Evolutionary conservation across 2,329 filamentous ascomycete genomes (phyloP), one percentile per base, ranked within the genome.

Genomic region (Emmonsia crescens): DNA sequence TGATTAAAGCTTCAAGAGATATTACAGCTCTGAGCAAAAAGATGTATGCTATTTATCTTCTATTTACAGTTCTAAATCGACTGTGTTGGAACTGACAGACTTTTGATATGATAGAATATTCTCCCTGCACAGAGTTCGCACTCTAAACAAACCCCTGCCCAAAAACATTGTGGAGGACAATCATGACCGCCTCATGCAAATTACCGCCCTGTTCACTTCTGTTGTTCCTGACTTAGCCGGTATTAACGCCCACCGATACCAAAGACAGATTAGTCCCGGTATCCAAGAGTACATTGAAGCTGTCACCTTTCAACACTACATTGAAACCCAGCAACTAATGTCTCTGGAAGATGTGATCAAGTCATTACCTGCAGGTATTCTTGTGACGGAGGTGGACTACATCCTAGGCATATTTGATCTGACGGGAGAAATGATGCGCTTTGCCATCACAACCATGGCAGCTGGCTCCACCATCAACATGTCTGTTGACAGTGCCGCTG

Each of bases 281-380:
- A 85, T 96, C 59, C 94, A 99, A 75, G 94, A 99, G 76, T 94
- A 91, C 70, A 89, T 96, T 74, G 94, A 99, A 77, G 92, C 93
- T 0, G 79, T 95, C 33, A 88, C 89, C 0, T 96, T 99, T 73
- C 82, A 88, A 63, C 86, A 96, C 75, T 99, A 99, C 76, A 83
- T 99, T 40, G 82, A 85, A 55, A 85, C 84, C 1, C 90, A 96
- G 71, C 82, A 78, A 0, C 80, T 97, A 56, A 86, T 97, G 67
- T 83, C 85, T 0, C 83, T 83, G 10, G 79, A 83, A 0, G 83
- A 89, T 61, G 81, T 88, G 0, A 74, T 79, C 36, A 75, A 65
- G 1, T 66, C 68, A 14, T 62, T 79, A 2, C 74, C 77, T 0
- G 73, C 76, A 0, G 80, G 79, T 1, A 81, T 96, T 2, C 69